phyloP scores from a whole-genome alignment of 352 stramenopile genomes.

The Phytopythium boreale region DNA sequence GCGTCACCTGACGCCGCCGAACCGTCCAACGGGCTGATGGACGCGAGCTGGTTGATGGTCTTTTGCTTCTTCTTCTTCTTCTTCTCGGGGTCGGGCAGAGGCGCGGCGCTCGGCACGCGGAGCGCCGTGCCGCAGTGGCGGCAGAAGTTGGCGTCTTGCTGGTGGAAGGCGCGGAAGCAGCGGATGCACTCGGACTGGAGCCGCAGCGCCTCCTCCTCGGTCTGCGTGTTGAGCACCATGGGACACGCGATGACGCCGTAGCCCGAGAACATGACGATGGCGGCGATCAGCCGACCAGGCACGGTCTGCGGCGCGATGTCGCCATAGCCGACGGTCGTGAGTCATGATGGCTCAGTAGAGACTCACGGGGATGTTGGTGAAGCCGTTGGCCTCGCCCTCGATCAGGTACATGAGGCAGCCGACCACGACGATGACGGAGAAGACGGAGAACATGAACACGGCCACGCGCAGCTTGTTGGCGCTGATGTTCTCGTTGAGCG shows the following conservation, averaged over 20 bases:
- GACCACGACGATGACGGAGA: slow-evolving; percentile 79
- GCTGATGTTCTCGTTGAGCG: slow-evolving; percentile 75
- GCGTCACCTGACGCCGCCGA: neutral
- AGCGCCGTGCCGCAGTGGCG: slow-evolving; percentile 65
- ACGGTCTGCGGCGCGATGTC: slow-evolving; percentile 84
- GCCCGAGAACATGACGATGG: slow-evolving; percentile 83
- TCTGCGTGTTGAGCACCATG: slow-evolving; percentile 67
- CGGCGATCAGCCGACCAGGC: slow-evolving; percentile 73
- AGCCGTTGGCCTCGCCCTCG: slow-evolving; percentile 71
- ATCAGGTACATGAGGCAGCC: slow-evolving; percentile 84
- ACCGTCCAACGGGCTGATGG: slow-evolving; percentile 5
- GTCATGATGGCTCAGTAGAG: slow-evolving; percentile 89
- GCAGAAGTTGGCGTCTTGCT: slow-evolving; percentile 82
- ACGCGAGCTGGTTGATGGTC: neutral
- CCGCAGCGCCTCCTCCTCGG: slow-evolving; percentile 42
- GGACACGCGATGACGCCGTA: slow-evolving; percentile 86
- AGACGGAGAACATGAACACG: slow-evolving; percentile 72
- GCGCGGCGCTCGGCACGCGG: slow-evolving; percentile 23
- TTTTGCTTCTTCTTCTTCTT: slow-evolving; percentile 10
- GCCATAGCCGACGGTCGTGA: slow-evolving; percentile 85
- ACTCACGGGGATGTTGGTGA: slow-evolving; percentile 87
- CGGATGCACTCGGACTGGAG: slow-evolving; percentile 70
- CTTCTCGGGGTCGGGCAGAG: neutral
- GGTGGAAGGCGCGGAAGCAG: slow-evolving; percentile 72
- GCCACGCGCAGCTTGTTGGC: slow-evolving; percentile 78